Evolutionary conservation across 768 basidiomycete species (phyloP).

Genomic region (Cystobasidium onofrii): DNA sequence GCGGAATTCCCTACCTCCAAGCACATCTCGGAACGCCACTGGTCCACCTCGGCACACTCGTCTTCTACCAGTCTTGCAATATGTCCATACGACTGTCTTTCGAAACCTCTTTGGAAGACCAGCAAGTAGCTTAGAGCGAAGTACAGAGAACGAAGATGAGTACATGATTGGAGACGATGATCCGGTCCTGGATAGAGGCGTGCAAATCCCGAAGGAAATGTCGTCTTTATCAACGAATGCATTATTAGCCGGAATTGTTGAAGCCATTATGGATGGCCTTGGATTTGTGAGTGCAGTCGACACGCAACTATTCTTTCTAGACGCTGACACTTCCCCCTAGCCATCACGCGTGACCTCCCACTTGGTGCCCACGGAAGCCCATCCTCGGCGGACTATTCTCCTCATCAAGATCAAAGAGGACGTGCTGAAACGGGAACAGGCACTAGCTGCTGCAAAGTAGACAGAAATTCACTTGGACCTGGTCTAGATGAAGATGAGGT

Average conservation of each 20-base stretch:
- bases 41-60: slow-evolving; percentile 87
- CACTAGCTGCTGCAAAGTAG: slow-evolving; percentile 56
- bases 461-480: background rate
- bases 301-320: background rate
- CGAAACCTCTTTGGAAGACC: slow-evolving; percentile 84
- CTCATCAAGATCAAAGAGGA: slow-evolving; percentile 90
- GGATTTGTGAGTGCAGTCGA: slow-evolving; percentile 64
- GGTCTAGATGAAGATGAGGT: background rate
- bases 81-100: slow-evolving; percentile 92
- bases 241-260: slow-evolving; percentile 91
- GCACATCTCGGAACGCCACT: slow-evolving; percentile 48
- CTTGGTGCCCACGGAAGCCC: slow-evolving; percentile 71
- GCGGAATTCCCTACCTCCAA: slow-evolving; percentile 55
- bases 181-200: slow-evolving; percentile 78
- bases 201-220: slow-evolving; percentile 91
- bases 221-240: slow-evolving; percentile 92
- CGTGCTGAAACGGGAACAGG: slow-evolving; percentile 86
- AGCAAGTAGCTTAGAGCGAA: slow-evolving; percentile 91
- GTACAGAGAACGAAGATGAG: slow-evolving; percentile 92
- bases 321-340: slow-evolving; percentile 48
- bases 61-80: slow-evolving; percentile 82
- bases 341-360: slow-evolving; percentile 95
- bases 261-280: slow-evolving; percentile 87
- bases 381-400: slow-evolving; percentile 82
- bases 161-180: slow-evolving; percentile 99